Evolutionary conservation across 345 rosid species (phyloP), one percentile per base, ranked within the genome.

Genomic region (Psidium friedrichsthalianum): DNA sequence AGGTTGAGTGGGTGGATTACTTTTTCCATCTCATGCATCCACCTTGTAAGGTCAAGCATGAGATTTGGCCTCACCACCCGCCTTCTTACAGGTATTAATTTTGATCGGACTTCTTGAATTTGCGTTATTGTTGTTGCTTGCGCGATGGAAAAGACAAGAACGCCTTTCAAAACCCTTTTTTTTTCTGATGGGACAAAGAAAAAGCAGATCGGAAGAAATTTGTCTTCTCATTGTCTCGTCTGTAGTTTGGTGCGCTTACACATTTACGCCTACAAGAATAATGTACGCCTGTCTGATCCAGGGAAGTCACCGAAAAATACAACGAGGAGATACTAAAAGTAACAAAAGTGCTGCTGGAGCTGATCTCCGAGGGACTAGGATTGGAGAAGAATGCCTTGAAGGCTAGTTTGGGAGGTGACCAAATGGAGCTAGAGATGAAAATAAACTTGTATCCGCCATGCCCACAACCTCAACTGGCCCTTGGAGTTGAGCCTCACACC

Each of bases 401-500:
- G 52, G 54, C 87, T 6, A 56, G 81, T 21, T 82, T 93, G 78
- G 94, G 92, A 57, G 88, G 84, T 6, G 91, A 88, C n/a, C 85
- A 88, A 2, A 87, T 93, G 56, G 93, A 89, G 83, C 24, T 87
- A 9, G 93, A 91, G 89, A 91, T 93, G 94, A 93, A 91, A 74
- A 91, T 93, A 51, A 93, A 93, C 82, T 64, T 90, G 87, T 93
- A 92, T 57, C 95, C 95, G 20, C 95, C 94, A 36, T 93, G 94
- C 83, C 94, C 95, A n/a, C 90, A 91, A 36, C 95, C 94, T 42
- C 56, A 93, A 44, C 90, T 91, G n/a, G 93, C 92, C 13, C 86
- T 92, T 1, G 95, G 95, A 32, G 92, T 92, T 51, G 93, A 92
- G 76, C 88, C 94, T 64, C 95, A 93, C 83, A 92, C 95, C 1